Conservation (phyloP, 352 stramenopile genomes). For the Ophiocytium majus region DNA sequence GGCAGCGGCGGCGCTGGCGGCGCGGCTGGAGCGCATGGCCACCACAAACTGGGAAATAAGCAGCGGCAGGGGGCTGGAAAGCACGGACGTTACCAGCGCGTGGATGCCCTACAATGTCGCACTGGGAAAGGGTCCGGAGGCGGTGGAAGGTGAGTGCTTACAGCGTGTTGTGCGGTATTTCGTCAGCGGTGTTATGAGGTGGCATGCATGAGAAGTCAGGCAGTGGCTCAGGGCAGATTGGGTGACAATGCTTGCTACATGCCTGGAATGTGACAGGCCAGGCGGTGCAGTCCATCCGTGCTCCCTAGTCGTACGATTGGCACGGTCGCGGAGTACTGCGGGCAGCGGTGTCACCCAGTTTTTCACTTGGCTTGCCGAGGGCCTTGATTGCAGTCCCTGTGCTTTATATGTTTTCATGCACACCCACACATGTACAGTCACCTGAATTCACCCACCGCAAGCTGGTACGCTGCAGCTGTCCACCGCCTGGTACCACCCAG, state of each 20-base stretch:
- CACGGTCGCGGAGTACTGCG: no score
- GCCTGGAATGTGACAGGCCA: no score
- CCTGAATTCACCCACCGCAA: no score
- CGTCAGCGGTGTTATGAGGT: not conserved
- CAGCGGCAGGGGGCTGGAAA: slow-evolving; percentile 67
- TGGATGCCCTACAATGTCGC: slow-evolving; percentile 57
- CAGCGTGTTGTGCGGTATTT: not conserved
- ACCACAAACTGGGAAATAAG: slow-evolving; percentile 69
- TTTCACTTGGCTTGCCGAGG: no score
- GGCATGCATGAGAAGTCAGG: not conserved
- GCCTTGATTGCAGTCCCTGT: no score
- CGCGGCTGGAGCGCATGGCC: slow-evolving; percentile 24
- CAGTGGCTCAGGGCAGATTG: not conserved
- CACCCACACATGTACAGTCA: no score
- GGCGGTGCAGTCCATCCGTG: not conserved
- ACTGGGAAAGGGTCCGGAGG: slow-evolving; percentile 26
- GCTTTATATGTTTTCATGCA: no score
- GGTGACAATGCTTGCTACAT: not conserved
- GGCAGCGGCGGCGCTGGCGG: slow-evolving; percentile 33
- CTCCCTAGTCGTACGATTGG: no score
- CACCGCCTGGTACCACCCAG: no score
- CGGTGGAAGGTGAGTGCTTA: slow-evolving; percentile 41
- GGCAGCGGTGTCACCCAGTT: no score
- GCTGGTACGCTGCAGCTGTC: no score
- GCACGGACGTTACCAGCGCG: slow-evolving; percentile 65